Evolutionary conservation across 306 rosid species (phyloP), one percentile per base, ranked within the genome.

Genomic region (Echinosophora koreensis): DNA sequence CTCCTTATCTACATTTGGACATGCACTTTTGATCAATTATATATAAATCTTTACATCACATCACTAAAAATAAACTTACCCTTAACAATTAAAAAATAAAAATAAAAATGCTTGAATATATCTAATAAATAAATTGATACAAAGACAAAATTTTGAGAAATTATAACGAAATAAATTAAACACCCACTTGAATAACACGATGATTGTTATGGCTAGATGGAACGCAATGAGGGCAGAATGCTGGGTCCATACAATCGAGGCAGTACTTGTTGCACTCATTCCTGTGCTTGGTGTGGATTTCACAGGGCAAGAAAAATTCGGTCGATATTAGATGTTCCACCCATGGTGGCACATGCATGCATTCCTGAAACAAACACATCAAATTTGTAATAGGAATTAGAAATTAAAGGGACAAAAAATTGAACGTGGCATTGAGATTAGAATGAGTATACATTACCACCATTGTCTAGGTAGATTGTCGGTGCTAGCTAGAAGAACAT

Each of bases 201-300:
- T 88, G 95, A 7, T 71, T 80, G 38, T 86, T 34, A 62, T 90
- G 95, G 15, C 56, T 5, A 2, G 84, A 47, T 13, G 81, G 37
- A 12, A 73, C 66, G 74, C 92, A 90, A 5, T 58, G 30, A 35
- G 16, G 18, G 83, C 95, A 90, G 1, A 79, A 81, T 5, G 87
- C 78, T 11, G 14, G 46, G 15, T 50, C 52, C 1, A 32, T 17
- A 80, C 95, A 90, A 44, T 84, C 83, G 30, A 88, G 60, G 44
- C 95, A 90, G 44, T 22, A 86, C 84, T 72, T 74, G 77, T 90
- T 88, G 84, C 92, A 83, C 16, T 90, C 95, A 50, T 47, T 83
- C 47, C 67, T 83, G 1, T 80, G 12, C 27, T 84, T 47, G 12
- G 18, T 11, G 44, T 85, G 92, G 27, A 72, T 2, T 11, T 66